These are phyloP conservation scores for Sphaceloma murrayae DNA, from an alignment of 2,329 filamentous ascomycete species.

Conservation along the genomic window DNA sequence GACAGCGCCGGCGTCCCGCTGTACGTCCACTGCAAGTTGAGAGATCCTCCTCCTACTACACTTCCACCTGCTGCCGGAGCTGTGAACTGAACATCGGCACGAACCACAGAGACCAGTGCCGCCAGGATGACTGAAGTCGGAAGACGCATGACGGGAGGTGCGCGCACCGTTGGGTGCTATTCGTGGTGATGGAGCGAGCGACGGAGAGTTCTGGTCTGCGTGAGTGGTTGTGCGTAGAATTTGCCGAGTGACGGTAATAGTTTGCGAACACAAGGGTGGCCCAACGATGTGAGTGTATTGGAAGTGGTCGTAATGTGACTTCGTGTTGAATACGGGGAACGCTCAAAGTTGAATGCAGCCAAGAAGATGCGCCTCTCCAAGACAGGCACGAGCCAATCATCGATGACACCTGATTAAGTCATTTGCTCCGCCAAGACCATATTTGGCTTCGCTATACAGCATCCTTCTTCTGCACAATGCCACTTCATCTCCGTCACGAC, in stretches of 20 bases:
- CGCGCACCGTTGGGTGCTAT: neutral
- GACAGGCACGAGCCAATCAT: slow-evolving; percentile 12
- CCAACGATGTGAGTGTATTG: neutral
- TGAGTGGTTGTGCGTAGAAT: no score
- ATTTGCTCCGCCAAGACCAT: no score
- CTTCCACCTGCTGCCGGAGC: slow-evolving; percentile 43
- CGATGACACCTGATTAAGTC: no score
- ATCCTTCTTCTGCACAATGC: no score
- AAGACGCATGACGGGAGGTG: slow-evolving; percentile 21
- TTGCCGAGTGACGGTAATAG: no score
- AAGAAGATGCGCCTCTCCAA: slow-evolving; percentile 3
- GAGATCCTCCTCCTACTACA: slow-evolving; percentile 40
- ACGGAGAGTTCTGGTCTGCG: no score
- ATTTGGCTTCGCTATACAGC: slow-evolving; percentile 4
- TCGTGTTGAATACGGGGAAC: slow-evolving; percentile 7
- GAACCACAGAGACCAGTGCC: slow-evolving; percentile 34
- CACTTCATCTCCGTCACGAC: no score
- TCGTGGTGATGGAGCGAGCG: neutral
- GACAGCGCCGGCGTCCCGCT: slow-evolving; percentile 42
- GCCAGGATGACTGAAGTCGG: slow-evolving; percentile 28
- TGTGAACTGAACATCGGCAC: slow-evolving; percentile 48
- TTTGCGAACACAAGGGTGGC: no score
- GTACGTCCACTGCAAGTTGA: slow-evolving; percentile 50
- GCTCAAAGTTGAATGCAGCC: slow-evolving; percentile 8
- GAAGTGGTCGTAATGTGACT: neutral